These are phyloP conservation scores for Tetraselmis chui DNA, from an alignment of 139 green algal genomes.

Conservation along the genomic window DNA sequence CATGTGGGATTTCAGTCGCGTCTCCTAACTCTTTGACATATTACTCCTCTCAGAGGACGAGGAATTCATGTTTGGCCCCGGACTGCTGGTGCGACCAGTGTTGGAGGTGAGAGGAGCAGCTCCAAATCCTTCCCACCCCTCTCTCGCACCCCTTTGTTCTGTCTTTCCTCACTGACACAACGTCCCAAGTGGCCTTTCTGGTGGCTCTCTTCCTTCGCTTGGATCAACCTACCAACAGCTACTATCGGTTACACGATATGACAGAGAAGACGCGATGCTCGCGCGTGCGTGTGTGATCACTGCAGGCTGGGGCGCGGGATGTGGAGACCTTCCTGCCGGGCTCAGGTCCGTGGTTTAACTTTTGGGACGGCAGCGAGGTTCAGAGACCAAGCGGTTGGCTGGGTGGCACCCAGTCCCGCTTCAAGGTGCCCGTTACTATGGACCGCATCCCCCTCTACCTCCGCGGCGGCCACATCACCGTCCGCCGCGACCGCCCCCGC, in stretches of 20 bases:
- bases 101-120: conserved; percentile 40
- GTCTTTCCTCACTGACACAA: too few relatives aligned
- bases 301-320: background rate
- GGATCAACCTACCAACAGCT: too few relatives aligned
- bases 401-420: background rate
- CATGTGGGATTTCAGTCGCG: too few relatives aligned
- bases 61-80: conserved; percentile 82
- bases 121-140: too few relatives aligned
- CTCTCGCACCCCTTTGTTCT: too few relatives aligned
- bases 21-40: too few relatives aligned
- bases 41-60: conserved; percentile 45
- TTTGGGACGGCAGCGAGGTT: background rate
- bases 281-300: background rate
- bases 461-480: conserved; percentile 75
- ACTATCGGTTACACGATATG: too few relatives aligned
- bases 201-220: too few relatives aligned
- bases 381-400: background rate
- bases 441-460: conserved; percentile 70
- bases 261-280: too few relatives aligned
- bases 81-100: conserved; percentile 64
- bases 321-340: background rate
- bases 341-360: background rate
- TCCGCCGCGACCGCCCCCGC: conserved; percentile 68
- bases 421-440: conserved; percentile 49
- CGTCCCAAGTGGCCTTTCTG: too few relatives aligned